Evolutionary conservation across 1,284 basidiomycete genomes (phyloP), one percentile per base, ranked within the genome.

Genomic region (Ganoderma lingzhi): DNA sequence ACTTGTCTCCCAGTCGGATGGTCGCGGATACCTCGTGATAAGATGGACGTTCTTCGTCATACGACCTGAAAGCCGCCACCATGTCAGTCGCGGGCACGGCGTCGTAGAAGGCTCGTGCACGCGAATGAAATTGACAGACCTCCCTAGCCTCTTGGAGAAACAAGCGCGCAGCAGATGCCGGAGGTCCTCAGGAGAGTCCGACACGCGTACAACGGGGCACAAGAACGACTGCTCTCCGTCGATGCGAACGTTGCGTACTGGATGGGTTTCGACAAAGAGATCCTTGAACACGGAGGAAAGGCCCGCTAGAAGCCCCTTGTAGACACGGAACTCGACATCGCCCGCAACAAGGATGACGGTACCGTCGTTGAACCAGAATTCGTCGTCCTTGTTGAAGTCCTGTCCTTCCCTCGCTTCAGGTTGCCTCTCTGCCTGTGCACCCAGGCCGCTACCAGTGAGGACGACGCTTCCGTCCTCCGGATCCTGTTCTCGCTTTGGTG

Each of bases 161-260:
- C 48, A 28, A 2, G 51, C 64, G 5, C 42, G 44, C 2, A 65
- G 35, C 2, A 61, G 19, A 41, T 65, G 58, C 30, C 58, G 45
- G 0, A 65, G 48, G n/a, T 65, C 64, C 6, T 65, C 23, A 4
- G 64, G 64, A 3, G 44, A 39, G 28, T 65, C 64, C 14, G n/a
- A 19, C 3, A 61, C 35, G 6, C 9, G 35, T 8, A 61, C 58
- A 6, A 23, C 35, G 3, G 42, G 45, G 23, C 44, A 35, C 4
- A 14, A 6, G 6, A 58, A 15, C 14, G 6, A 35, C 6, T 17
- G 55, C 14, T 5, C 30, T 17, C 9, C 55, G 28, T 58, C 55
- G 3, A 58, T 58, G 30, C 15, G 17, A 17, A 58, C 28, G 55
- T 14, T 14, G 19, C 23, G 63, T 28, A 23, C 8, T 28, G 64